These are phyloP conservation scores for Lentinula sp. DNA, from an alignment of 768 basidiomycete species.

Conservation along the genomic window DNA sequence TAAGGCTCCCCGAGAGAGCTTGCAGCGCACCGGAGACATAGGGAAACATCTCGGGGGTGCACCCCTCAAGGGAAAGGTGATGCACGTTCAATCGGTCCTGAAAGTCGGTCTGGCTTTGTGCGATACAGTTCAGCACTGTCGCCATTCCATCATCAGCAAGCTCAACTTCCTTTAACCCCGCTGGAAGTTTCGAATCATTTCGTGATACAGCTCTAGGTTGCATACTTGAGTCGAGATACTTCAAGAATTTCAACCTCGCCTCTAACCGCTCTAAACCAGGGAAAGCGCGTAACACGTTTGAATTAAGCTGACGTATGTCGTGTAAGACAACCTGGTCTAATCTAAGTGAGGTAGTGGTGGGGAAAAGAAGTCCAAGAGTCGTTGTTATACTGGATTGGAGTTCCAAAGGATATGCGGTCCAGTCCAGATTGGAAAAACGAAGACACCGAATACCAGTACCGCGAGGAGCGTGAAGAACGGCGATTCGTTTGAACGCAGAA, in stretches of 20 bases:
- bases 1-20: background rate
- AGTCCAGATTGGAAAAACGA: background rate
- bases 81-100: background rate
- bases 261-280: background rate
- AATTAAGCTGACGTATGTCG: background rate
- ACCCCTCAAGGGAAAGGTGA: background rate
- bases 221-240: background rate
- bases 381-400: background rate
- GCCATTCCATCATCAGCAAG: background rate
- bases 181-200: background rate
- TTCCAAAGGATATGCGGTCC: background rate
- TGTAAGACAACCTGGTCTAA: background rate
- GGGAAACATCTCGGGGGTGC: background rate
- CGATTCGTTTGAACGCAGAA: background rate
- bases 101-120: background rate
- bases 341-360: background rate
- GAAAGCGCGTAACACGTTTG: background rate
- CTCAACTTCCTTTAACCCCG: background rate
- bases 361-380: background rate
- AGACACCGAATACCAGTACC: background rate
- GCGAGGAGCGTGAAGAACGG: no score
- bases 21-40: background rate
- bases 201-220: background rate
- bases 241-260: background rate
- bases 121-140: background rate